Percentiles rank a stretch among this genome's conserved stretches.
Evolutionary conservation across 2,329 filamentous ascomycete genomes (phyloP).

Genomic region (Neonectria hederae): DNA sequence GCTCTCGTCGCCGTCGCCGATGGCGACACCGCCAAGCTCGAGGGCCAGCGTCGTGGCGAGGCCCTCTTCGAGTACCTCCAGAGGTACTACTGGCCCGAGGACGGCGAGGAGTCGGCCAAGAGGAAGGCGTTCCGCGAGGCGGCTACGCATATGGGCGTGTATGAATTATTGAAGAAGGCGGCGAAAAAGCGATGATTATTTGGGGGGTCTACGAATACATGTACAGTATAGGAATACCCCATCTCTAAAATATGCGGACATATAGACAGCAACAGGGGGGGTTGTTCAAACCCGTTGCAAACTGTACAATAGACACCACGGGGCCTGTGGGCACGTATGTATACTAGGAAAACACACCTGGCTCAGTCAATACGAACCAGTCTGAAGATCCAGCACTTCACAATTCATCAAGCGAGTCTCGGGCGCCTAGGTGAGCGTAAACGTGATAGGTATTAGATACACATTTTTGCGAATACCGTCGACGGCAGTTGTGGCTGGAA

Average conservation of each 20-base stretch:
- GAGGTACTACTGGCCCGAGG: conserved; percentile 48
- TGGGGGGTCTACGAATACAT: background rate
- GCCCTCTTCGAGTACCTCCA: conserved; percentile 57
- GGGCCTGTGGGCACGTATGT: conserved; percentile 1
- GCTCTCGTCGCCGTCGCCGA: conserved; percentile 45
- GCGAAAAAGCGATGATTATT: conserved; percentile 24
- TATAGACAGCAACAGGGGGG: conserved; percentile 2
- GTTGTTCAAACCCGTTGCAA: background rate
- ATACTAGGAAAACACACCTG: background rate
- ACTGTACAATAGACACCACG: conserved; percentile 11
- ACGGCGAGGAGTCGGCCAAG: conserved; percentile 35
- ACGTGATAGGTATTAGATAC: conserved; percentile 13
- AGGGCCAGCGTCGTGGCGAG: conserved; percentile 48
- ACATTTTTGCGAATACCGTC: conserved; percentile 5
- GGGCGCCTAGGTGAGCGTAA: background rate
- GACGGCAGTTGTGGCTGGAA: conserved; percentile 1
- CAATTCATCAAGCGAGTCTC: background rate
- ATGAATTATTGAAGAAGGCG: conserved; percentile 44
- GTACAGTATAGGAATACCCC: conserved; percentile 6
- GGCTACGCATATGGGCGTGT: conserved; percentile 56
- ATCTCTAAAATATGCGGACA: conserved; percentile 5
- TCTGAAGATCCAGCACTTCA: background rate
- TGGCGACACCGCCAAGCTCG: conserved; percentile 48
- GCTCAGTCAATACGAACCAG: background rate
- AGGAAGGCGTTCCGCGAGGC: conserved; percentile 45